These are phyloP conservation scores for Caloboletus firmus DNA, from an alignment of 1,284 basidiomycete genomes.

Conservation along the genomic window DNA sequence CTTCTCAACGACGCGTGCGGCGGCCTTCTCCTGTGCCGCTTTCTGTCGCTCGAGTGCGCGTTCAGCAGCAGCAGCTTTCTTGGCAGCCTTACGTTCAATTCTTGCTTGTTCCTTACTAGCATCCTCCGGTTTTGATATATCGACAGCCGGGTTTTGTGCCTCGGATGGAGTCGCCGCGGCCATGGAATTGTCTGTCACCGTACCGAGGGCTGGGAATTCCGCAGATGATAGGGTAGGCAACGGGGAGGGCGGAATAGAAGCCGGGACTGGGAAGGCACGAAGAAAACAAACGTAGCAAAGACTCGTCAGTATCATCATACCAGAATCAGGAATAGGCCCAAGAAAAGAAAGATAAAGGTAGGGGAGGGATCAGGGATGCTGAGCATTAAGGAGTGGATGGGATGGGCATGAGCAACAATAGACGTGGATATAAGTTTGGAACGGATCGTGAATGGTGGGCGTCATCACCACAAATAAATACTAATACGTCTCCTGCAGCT, in stretches of 20 bases:
- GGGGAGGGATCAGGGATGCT: constrained; percentile 15
- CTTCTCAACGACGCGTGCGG: constrained; percentile 50
- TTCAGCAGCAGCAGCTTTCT: constrained; percentile 59
- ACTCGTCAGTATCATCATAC: constrained; percentile 49
- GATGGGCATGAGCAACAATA: constrained; percentile 2
- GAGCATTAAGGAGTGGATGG: constrained; percentile 8
- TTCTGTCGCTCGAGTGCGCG: constrained; percentile 58
- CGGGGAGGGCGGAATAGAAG: constrained; percentile 47
- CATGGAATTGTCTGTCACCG: constrained; percentile 23
- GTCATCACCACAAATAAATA: constrained; percentile 25
- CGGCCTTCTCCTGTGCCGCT: constrained; percentile 53
- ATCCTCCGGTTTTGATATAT: constrained; percentile 32
- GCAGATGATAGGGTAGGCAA: constrained; percentile 60
- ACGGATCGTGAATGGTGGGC: constrained; percentile 17
- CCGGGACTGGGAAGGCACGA: constrained; percentile 39
- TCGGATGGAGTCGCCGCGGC: constrained; percentile 22
- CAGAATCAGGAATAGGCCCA: constrained; percentile 43
- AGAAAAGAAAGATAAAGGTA: constrained; percentile 38
- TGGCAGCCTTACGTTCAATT: constrained; percentile 57
- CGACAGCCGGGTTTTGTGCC: constrained; percentile 34
- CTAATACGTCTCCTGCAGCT: constrained; percentile 27
- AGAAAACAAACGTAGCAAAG: constrained; percentile 39
- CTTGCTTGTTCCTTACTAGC: constrained; percentile 49
- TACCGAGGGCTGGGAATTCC: constrained; percentile 68
- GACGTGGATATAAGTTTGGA: constrained; percentile 6